Evolutionary conservation across 2,329 filamentous ascomycete species (phyloP).

Genomic region (Claviceps africana): DNA sequence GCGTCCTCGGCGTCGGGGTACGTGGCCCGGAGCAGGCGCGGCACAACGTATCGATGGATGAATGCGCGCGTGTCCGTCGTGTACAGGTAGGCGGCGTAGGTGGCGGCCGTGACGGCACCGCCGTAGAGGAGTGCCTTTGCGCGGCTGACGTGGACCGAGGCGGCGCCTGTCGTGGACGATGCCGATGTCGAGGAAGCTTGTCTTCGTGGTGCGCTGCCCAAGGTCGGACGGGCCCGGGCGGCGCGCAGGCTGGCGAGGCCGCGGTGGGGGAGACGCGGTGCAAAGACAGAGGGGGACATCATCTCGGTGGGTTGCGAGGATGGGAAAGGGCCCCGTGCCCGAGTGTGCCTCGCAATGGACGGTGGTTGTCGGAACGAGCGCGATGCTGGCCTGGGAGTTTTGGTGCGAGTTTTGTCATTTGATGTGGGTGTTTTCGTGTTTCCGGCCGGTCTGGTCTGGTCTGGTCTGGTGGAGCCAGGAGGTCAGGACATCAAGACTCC

Average conservation of each 20-base stretch:
- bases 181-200: constrained; percentile 16
- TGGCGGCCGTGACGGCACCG: constrained; percentile 25
- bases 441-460: too few relatives aligned
- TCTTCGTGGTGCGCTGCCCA: constrained; percentile 12
- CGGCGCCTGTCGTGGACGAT: constrained; percentile 13
- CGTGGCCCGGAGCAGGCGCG: constrained; percentile 49
- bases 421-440: neutral
- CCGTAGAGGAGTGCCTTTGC: constrained; percentile 26
- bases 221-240: neutral
- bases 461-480: neutral
- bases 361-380: neutral
- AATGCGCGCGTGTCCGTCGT: constrained; percentile 62
- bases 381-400: neutral
- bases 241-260: constrained; percentile 6
- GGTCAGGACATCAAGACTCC: neutral
- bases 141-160: constrained; percentile 15
- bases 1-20: constrained; percentile 77
- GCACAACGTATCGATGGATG: constrained; percentile 52
- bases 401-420: neutral
- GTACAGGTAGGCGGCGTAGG: constrained; percentile 47
- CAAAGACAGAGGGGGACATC: constrained; percentile 8
- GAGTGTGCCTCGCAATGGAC: constrained; percentile 8
- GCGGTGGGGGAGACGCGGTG: constrained; percentile 6
- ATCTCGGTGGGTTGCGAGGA: neutral
- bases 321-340: constrained; percentile 1